Base-by-base conservation (phyloP, 352 stramenopile genomes). In the Lagenidium sp. region DNA sequence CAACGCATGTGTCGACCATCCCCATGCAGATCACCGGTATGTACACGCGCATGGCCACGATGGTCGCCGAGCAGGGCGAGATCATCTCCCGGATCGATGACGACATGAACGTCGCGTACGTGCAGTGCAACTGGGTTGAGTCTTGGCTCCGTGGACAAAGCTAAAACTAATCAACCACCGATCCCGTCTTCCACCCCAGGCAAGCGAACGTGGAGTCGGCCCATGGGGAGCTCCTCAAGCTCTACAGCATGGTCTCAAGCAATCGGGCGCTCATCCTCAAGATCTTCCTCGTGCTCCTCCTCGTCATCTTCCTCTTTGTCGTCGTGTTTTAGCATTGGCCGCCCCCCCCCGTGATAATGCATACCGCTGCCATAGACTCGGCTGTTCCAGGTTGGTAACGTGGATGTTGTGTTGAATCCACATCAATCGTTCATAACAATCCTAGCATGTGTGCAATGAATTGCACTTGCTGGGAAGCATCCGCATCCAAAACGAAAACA, bases 61-160 rank as follows among this genome's bases (percentile, higher is more conserved):
- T 92, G 73, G 71, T 92, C 4, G 65, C 74, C 4, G 69, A 87
- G 38, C 78, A 92, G 55, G 76, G 77, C 18, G 74, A 92, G 43
- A 71, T 89, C 35, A 81, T 92, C 30, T 68, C 65, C 16, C 76
- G 80, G 11, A 92, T 92, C 43, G 80, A 92, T 44, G 80, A 92
- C 50, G 69, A 92, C 57, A 89, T 92, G 72, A 63, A 85, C 35
- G 68, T 87, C n/a, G 80, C 80, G 76, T 89, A 85, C 63, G 76
- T 79, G 1, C n/a, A n/a, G n/a, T n/a, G n/a, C n/a, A n/a, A n/a
- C n/a, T n/a, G n/a, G n/a, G n/a, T n/a, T n/a, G n/a, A n/a, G n/a
- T n/a, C n/a, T n/a, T n/a, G n/a, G n/a, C n/a, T n/a, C n/a, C n/a
- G n/a, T n/a, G n/a, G n/a, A n/a, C n/a, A n/a, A n/a, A n/a, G n/a